Base-by-base conservation (phyloP, 2,329 filamentous ascomycete genomes). In the Cercospora berteroae region DNA sequence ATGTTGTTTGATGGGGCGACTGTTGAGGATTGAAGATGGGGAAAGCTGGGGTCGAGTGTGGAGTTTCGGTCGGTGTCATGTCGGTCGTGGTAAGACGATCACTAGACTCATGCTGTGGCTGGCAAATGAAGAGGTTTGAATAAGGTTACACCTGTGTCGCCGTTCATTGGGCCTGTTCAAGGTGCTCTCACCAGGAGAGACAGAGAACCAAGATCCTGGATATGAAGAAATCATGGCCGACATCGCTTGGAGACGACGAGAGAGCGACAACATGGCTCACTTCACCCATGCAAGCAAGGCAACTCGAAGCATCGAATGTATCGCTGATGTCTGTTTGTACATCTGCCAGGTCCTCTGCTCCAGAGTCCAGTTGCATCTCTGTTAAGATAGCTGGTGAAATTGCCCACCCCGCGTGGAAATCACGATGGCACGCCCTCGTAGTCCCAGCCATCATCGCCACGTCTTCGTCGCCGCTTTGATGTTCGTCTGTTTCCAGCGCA, bases 391-490 rank as follows among this genome's bases (percentile, higher is more conserved):
- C 13, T n/a, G 7, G 9, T 57, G 8, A 4, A 31, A n/a, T 10
- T 4, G 6, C 23, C 31, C 52, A 8, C 9, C 52, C 18, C 29
- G 23, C 3, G 52, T 25, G 3, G n/a, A 23, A 4, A 44, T 73
- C 65, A 77, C 36, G 72, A 74, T 20, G 88, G 88, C 60, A 91
- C 87, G 16, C 89, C 89, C 75, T 90, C 89, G 79, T 90, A 90
- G 72, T 89, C 86, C 84, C 87, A 88, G 1, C 86, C 86, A 67
- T 81, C 81, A 20, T 79, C 77, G 55, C 77, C 78, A 65, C 78
- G 75, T 63, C 81, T 77, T 67, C 81, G 80, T 58, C 78, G 78
- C 67, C 85, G 80, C 72, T 84, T 82, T 73, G 82, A 83, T 57
- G 83, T 81, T 69, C 83, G 81, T 67, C 87, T 77, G 75, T 89